Evolutionary conservation across 176 grass and related monocot genomes (phyloP), one percentile per base, ranked within the genome.

Genomic region (Oropetium thomaeum): DNA sequence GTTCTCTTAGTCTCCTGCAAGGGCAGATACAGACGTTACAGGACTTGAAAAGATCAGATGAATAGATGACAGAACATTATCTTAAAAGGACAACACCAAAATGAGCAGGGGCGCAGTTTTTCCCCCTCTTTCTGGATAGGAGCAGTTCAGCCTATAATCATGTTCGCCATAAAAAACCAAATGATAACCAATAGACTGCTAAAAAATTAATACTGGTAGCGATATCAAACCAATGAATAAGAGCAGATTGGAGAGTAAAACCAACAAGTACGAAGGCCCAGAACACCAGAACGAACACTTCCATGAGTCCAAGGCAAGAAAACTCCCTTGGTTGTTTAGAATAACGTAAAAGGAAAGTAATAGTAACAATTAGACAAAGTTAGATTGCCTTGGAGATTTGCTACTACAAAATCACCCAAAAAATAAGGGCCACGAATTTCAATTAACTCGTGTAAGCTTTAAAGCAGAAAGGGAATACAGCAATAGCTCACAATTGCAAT

Each of bases 1-100:
- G 76, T 80, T 81, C 87, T 76, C 77, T 89, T 20, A 93, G 78
- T 55, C 84, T 75, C 58, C 90, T 93, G 87, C 33, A 81, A 63
- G 15, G 43, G 74, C 51, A 82, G 44, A 57, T 33, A 48, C 2
- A 53, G 25, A 70, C 70, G 68, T 76, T 79, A 22, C 8, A 80
- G 29, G 22, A 76, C 13, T 27, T 60, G 11, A 48, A 51, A 48
- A 76, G 25, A 65, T 35, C 32, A 54, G 3, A 8, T 66, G 6
- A 61, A 62, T 86, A 41, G 6, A 10, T 78, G 20, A 41, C 27
- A 29, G 31, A 26, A 38, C 22, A 30, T 58, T 58, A 72, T 59
- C 13, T 68, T 10, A 55, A 67, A 67, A 74, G 25, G 80, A 42
- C 5, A 26, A 40, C 19, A 1, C n/a, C n/a, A 37, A 75, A 58